A percentile compares a stretch with the other conserved stretches of the same genome.
phyloP scores from a whole-genome alignment of 352 stramenopile genomes.

The Globisporangium cystogenes region DNA sequence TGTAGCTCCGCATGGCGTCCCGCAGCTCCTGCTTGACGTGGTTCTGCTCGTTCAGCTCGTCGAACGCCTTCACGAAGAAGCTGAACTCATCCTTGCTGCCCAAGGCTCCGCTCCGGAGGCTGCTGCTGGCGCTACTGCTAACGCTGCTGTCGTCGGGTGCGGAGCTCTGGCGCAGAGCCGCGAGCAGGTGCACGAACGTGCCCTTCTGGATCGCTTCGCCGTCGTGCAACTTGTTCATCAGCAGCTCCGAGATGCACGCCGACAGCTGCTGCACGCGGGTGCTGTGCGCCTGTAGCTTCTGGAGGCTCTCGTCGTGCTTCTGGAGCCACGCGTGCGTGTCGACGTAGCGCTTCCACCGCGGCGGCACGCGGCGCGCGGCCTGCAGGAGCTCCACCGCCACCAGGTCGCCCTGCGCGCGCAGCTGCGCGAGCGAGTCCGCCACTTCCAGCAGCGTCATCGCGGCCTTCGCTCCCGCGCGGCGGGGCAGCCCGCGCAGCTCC shows the following conservation, averaged over 20 bases:
- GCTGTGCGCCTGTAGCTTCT: constrained; percentile 33
- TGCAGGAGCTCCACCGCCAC: constrained; percentile 47
- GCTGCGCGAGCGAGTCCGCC: constrained; percentile 43
- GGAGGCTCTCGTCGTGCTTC: constrained; percentile 34
- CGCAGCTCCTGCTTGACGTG: constrained; percentile 45
- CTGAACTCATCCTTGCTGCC: constrained; percentile 56
- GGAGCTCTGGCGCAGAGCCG: constrained; percentile 40
- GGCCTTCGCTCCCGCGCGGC: constrained; percentile 22
- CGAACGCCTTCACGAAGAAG: constrained; percentile 64
- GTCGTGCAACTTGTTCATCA: constrained; percentile 42
- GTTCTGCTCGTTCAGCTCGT: constrained; percentile 50
- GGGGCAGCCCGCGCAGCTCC: constrained; percentile 32
- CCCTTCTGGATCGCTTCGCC: constrained; percentile 42
- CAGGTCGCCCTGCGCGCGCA: constrained; percentile 47
- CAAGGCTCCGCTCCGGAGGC: constrained; percentile 30
- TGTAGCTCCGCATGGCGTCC: constrained; percentile 32
- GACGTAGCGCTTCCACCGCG: constrained; percentile 38
- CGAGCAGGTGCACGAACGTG: constrained; percentile 40
- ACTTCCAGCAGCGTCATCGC: constrained; percentile 64
- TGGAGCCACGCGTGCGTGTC: constrained; percentile 28
- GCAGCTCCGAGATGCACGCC: constrained; percentile 33
- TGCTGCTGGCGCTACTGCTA: constrained; percentile 16
- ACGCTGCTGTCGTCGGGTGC: background rate
- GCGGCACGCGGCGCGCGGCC: constrained; percentile 22
- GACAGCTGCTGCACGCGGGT: constrained; percentile 36